Evolutionary conservation across 805 yeast genomes (phyloP).

Genomic region (Metschnikowia dekortorum): DNA sequence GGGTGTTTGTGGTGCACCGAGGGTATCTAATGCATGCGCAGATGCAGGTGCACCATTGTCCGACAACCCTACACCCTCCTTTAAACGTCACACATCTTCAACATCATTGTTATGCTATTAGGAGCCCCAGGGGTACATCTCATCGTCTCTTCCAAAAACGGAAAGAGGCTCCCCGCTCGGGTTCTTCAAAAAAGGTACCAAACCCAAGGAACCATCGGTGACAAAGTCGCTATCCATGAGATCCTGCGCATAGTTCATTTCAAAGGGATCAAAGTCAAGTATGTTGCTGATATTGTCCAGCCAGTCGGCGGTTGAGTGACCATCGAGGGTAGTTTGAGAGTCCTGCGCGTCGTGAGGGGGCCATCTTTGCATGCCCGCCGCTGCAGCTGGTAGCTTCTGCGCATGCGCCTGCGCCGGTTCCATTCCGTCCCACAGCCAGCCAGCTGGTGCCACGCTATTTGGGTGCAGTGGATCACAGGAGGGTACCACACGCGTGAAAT

Average conservation of each 20-base stretch:
- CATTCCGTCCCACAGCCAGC: background rate
- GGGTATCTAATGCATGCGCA: too few species aligned
- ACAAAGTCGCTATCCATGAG: slow-evolving; percentile 50
- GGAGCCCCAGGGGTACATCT: background rate
- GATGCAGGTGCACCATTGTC: too few species aligned
- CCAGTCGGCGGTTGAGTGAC: background rate
- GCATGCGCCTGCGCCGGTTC: background rate
- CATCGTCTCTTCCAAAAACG: background rate
- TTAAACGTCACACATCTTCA: background rate
- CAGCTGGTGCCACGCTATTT: background rate
- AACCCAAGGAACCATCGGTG: slow-evolving; percentile 78
- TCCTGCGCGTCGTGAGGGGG: background rate
- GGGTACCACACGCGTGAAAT: background rate
- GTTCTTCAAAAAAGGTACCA: slow-evolving; percentile 56
- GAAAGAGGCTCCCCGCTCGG: background rate
- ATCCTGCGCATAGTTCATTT: slow-evolving; percentile 26
- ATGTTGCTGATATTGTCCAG: slow-evolving; percentile 18
- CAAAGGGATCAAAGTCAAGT: slow-evolving; percentile 38
- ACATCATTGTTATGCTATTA: background rate
- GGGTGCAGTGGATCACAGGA: background rate
- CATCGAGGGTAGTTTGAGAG: background rate
- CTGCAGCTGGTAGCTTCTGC: background rate
- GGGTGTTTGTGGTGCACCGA: too few species aligned
- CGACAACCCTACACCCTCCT: background rate
- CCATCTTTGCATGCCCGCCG: background rate